These are phyloP conservation scores for Tetracladium maxilliforme DNA, from an alignment of 2,329 filamentous ascomycete genomes.

Conservation along the genomic window DNA sequence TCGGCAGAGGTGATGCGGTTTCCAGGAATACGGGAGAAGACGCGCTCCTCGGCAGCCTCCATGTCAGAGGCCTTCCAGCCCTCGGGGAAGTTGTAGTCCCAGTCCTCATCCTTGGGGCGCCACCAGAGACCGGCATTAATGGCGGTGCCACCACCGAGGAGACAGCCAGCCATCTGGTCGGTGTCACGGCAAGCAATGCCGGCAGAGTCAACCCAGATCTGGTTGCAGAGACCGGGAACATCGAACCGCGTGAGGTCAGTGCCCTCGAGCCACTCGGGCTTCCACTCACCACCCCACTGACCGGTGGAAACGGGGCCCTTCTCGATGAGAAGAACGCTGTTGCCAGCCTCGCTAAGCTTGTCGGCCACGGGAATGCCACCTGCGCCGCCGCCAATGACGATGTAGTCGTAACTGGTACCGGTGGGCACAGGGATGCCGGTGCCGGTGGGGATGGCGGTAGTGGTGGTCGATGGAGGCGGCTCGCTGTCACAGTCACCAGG, in stretches of 20 bases:
- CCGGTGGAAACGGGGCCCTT: constrained; percentile 46
- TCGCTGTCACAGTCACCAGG: constrained; percentile 9
- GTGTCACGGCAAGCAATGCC: constrained; percentile 51
- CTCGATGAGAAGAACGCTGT: constrained; percentile 49
- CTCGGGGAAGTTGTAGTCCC: constrained; percentile 55
- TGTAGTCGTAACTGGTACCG: constrained; percentile 33
- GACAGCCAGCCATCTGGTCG: constrained; percentile 59
- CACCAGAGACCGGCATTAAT: constrained; percentile 57
- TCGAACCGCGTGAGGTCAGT: constrained; percentile 56
- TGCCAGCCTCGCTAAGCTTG: constrained; percentile 44
- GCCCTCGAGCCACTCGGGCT: constrained; percentile 40
- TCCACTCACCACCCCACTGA: constrained; percentile 49
- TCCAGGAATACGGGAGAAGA: constrained; percentile 57
- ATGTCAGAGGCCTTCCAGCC: constrained; percentile 59
- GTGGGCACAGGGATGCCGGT: constrained; percentile 28
- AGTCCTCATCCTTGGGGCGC: constrained; percentile 50
- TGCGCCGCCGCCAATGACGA: constrained; percentile 37
- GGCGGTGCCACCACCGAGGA: constrained; percentile 41
- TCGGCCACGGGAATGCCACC: constrained; percentile 39
- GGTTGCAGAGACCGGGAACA: constrained; percentile 55
- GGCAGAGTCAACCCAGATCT: constrained; percentile 50
- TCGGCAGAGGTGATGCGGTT: constrained; percentile 52
- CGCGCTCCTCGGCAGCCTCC: constrained; percentile 37
- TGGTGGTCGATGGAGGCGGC: constrained; percentile 12
- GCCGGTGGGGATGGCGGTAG: constrained; percentile 21